These are phyloP conservation scores for Umbelopsis sp. DNA, from an alignment of 371 early-diverging fungal genomes.

Conservation along the genomic window DNA sequence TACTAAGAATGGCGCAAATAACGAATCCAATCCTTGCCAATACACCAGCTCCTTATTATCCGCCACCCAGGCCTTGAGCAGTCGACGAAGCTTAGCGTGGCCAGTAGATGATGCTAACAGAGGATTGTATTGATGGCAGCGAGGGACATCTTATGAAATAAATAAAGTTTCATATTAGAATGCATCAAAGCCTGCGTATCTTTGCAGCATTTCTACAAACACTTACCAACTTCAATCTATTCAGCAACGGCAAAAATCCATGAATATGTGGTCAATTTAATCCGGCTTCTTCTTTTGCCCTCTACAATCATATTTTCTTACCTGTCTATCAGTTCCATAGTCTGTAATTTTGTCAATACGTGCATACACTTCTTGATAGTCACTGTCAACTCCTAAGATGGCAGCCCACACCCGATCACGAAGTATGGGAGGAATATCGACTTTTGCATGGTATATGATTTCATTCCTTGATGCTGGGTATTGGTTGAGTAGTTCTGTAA, in stretches of 20 bases:
- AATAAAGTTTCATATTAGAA: no score
- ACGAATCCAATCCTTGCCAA: constrained; percentile 90
- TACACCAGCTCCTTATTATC: constrained; percentile 72
- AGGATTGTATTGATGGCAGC: constrained; percentile 87
- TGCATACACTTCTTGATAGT: constrained; percentile 61
- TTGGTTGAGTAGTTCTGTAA: constrained; percentile 65
- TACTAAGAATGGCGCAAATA: constrained; percentile 78
- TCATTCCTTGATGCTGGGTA: constrained; percentile 72
- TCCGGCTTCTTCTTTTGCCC: not conserved
- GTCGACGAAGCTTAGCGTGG: constrained; percentile 69
- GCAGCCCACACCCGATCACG: constrained; percentile 83
- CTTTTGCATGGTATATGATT: constrained; percentile 70
- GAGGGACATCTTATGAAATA: constrained; percentile 69
- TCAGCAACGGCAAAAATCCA: not conserved
- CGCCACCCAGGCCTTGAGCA: constrained; percentile 73
- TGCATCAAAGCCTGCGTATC: no score
- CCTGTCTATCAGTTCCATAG: constrained; percentile 60
- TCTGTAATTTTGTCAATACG: constrained; percentile 63
- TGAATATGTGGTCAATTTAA: not conserved
- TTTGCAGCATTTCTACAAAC: no score
- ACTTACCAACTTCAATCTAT: constrained; percentile 61
- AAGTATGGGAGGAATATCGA: constrained; percentile 76
- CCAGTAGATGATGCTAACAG: constrained; percentile 73
- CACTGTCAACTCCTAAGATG: constrained; percentile 68
- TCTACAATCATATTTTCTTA: constrained; percentile 23